Base-by-base conservation (phyloP, 192 early-diverging fungal genomes). In the Phycomyces blakesleeanus region DNA sequence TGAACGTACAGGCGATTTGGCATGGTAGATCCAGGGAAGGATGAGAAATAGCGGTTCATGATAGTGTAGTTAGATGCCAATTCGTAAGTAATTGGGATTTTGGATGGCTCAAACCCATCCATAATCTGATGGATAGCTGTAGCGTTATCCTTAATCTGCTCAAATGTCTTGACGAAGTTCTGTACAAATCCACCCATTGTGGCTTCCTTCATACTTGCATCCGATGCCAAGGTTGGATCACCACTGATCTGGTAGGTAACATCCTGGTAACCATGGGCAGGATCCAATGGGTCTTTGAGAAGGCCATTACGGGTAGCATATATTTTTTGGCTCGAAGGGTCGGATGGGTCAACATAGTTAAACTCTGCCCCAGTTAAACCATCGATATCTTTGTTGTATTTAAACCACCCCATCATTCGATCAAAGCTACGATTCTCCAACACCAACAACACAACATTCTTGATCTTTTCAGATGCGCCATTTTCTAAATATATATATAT, bases 371-470 rank as follows among this genome's bases (percentile, higher is more conserved):
- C 68, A 37, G 60, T 59, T 16, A 69, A 59, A 0, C 68, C 68
- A 25, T 63, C 50, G 8, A 69, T 56, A 27, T 65, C 63, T 0
- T n/a, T 34, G 20, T 63, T 58, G 34, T 69, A 69, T 22, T 63
- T 55, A 20, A 63, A 63, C 54, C 56, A 69, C 0, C 68, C 68
- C 20, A 63, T 42, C 34, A 69, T 63, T 3, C 61, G 60, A 57
- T 62, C 60, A 26, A 58, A 69, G 24, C 60, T 63, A 21, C 68
- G 68, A 42, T 69, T 69, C 37, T 69, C 68, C 26, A 69, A 53
- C 15, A 69, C 52, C 9, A 69, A n/a, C 16, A 69, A 37, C 1
- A 69, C 68, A 39, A 69, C 68, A 54, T 69, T 69, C 55, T 64
- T 63, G 38, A 69, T 69, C 50, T 69, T 63, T 51, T 62, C 61